Evolutionary conservation across 306 rosid genomes (phyloP), one percentile per base, ranked within the genome.

Genomic region (Aeschynomene evenia): DNA sequence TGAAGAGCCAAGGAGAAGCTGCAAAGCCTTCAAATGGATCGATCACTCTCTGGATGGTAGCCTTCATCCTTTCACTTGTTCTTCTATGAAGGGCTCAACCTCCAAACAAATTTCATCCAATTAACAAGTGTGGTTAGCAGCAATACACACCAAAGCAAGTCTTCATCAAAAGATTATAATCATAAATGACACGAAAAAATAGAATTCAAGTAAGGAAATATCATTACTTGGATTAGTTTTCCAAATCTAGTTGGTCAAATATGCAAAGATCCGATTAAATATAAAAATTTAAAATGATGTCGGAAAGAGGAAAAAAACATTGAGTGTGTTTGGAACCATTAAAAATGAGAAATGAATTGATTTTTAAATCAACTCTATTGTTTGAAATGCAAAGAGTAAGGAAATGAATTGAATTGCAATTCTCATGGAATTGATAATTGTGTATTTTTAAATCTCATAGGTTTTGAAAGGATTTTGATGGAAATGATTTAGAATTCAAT

Each of bases 141-240:
- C n/a, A 39, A 12, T 23, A 23, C n/a, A 39, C 43, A 39, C 24
- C 14, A 12, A 31, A 22, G 21, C 26, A 10, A 1, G 24, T 18
- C 26, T 40, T 28, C 57, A 70, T 26, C 14, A 43, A 28, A 19
- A 2, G 26, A 57, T 28, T 40, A 69, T 31, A 29, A 39, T 33
- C 12, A 39, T 4, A 55, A 33, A 33, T 33, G 37, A 33, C 43
- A 40, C 54, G 24, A 53, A 51, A 57, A 18, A 43, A 58, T 22
- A 58, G 48, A 26, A 19, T 7, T 52, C 54, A 48, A 58, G 58
- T 14, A 58, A 45, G 21, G 48, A 71, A 71, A 49, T 18, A 58
- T 39, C 4, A 54, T 69, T 16, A 24, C 43, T 52, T 63, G 58
- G 13, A 39, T 42, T 28, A 28, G 4, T 31, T 43, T 65, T n/a